Evolutionary conservation across 495 filamentous ascomycete species (phyloP), one percentile per base, ranked within the genome.

Genomic region (Hyaloscypha bicolor): DNA sequence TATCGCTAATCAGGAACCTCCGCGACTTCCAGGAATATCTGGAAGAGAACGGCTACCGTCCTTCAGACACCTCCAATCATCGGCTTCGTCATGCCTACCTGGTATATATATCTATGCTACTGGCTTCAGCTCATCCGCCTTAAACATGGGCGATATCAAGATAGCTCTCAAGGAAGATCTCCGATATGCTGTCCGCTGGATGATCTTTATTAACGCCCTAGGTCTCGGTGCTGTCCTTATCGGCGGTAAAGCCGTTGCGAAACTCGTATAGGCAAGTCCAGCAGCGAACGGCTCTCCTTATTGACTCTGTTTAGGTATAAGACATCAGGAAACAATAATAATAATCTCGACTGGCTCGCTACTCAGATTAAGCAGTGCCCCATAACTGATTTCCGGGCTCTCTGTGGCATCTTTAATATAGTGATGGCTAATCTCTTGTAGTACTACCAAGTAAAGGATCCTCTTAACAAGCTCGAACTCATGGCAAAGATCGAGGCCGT

Each of bases 1-100:
- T 69, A 39, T 37, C 42, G n/a, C 37, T 69, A 30, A 65, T 69
- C 22, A 62, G 55, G 60, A 69, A 69, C 32, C 67, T 69, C 30
- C 55, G 56, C 31, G 25, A 62, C 55, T 65, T 63, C 55, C 2
- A 69, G 52, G 62, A 69, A 58, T 65, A 45, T 65, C 51, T 69
- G n/a, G 39, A 55, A 58, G 62, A 69, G 62, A 63, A 60, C 14
- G 39, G 55, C 45, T 37, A 69, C 45, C 4, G 9, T 57, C 60
- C 51, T 60, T 64, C 19, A 60, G 31, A 58, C 11, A 63, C 35
- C 14, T 39, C 6, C 14, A 57, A 61, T 55, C 19, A 66, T 33
- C 39, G 30, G 37, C 51, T 57, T 19, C 25, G 30, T 53, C 25
- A 66, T 60, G 25, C 12, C 19, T 66, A 66, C 39, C 25, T 66